Evolutionary conservation across 2,329 filamentous ascomycete species (phyloP).

Genomic region (Ceratocystis papillata): DNA sequence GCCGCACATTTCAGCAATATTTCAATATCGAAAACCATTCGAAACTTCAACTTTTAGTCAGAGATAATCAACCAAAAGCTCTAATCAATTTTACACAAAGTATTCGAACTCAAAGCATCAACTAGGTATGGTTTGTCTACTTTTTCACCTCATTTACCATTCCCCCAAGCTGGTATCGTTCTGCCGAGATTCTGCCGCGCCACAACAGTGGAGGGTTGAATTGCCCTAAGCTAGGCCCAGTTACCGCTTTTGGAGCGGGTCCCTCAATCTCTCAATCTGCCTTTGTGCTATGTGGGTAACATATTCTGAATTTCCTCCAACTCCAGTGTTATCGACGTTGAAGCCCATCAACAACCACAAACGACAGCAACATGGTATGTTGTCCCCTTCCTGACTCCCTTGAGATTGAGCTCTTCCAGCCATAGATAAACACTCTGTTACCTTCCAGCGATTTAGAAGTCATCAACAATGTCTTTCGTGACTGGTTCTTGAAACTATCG

Average conservation of each 20-base stretch:
- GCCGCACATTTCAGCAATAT: slow-evolving; percentile 18
- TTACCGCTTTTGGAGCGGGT: slow-evolving; percentile 23
- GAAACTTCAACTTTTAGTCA: too few species aligned
- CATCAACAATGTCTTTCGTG: slow-evolving; percentile 10
- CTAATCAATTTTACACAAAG: neutral
- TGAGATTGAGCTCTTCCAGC: neutral
- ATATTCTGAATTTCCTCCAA: slow-evolving; percentile 25
- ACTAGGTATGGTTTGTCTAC: neutral
- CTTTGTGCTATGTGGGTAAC: slow-evolving; percentile 24
- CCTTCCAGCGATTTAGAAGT: slow-evolving; percentile 8
- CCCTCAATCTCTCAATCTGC: slow-evolving; percentile 24
- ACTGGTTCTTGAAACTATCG: slow-evolving; percentile 9
- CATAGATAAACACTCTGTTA: slow-evolving; percentile 7
- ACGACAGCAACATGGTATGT: slow-evolving; percentile 25
- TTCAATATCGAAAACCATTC: neutral
- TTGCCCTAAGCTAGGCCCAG: slow-evolving; percentile 23
- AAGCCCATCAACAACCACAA: slow-evolving; percentile 25
- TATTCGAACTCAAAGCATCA: neutral
- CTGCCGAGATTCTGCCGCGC: slow-evolving; percentile 22
- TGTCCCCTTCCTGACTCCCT: slow-evolving; percentile 19
- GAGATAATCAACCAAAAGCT: neutral
- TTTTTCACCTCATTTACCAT: neutral
- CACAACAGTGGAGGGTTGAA: slow-evolving; percentile 23
- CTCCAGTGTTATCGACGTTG: slow-evolving; percentile 24
- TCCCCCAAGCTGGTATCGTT: neutral